Conservation (phyloP, 1,284 basidiomycete species). For the Marasmius oreades region DNA sequence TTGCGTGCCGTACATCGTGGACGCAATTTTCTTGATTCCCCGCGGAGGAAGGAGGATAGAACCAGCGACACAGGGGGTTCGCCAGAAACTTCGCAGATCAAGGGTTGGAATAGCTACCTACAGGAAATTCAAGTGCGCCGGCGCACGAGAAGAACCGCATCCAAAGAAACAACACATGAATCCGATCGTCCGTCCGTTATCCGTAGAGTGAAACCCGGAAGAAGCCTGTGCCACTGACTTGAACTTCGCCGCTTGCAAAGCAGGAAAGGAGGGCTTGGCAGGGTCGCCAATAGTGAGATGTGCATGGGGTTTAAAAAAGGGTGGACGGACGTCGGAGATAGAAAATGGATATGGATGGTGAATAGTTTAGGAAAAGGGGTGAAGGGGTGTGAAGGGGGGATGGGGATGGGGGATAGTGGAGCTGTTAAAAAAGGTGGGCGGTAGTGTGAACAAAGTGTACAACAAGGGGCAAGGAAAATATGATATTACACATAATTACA, state of each 20-base stretch:
- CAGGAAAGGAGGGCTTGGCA: constrained; percentile 13
- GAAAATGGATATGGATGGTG: background rate
- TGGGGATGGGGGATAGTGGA: constrained; percentile 3
- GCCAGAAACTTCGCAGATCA: background rate
- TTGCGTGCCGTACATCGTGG: background rate
- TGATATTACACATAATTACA: background rate
- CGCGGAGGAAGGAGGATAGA: background rate
- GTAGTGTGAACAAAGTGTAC: constrained; percentile 5
- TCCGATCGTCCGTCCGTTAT: background rate
- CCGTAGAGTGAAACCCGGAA: background rate
- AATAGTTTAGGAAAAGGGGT: background rate
- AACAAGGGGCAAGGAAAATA: background rate
- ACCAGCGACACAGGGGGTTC: background rate
- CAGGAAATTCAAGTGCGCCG: background rate
- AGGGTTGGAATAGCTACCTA: too few relatives aligned
- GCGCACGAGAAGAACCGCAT: background rate
- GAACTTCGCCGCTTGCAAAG: constrained; percentile 20
- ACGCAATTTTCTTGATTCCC: background rate
- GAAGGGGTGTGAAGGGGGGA: constrained; percentile 4
- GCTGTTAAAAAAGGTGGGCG: constrained; percentile 5
- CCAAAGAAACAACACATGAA: constrained; percentile 2
- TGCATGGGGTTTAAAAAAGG: constrained; percentile 8
- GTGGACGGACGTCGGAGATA: constrained; percentile 5
- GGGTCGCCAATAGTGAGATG: constrained; percentile 13
- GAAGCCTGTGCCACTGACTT: constrained; percentile 13